These are phyloP conservation scores for Rhynchospora pubera DNA, from an alignment of 176 grass and related monocot genomes.

Conservation along the genomic window DNA sequence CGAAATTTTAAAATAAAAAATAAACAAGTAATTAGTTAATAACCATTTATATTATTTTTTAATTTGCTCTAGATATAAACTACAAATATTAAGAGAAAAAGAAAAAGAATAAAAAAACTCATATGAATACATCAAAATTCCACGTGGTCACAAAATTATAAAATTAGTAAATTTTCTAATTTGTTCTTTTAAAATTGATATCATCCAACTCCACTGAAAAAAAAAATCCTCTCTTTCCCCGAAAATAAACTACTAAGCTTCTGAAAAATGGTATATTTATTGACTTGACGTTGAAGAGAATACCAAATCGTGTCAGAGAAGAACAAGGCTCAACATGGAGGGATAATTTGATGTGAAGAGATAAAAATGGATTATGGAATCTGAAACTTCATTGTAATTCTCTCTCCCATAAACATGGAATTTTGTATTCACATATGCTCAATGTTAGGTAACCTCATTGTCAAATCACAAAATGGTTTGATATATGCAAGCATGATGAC, in stretches of 20 bases:
- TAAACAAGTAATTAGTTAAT: no score
- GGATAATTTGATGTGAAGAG: slow-evolving; percentile 20
- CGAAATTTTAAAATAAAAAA: no score
- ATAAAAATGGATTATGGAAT: slow-evolving; percentile 31
- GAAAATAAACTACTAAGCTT: slow-evolving; percentile 33
- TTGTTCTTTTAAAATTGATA: slow-evolving; percentile 19
- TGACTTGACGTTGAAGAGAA: slow-evolving; percentile 31
- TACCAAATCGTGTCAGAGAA: slow-evolving; percentile 8
- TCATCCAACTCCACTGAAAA: neutral
- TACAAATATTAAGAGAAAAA: no score
- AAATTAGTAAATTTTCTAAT: slow-evolving; percentile 23
- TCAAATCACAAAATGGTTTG: neutral
- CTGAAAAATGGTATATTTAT: slow-evolving; percentile 35
- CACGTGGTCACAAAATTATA: slow-evolving; percentile 2
- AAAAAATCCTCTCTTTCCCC: neutral
- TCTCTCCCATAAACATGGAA: slow-evolving; percentile 40
- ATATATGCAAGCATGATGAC: neutral
- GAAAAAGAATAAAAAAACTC: no score
- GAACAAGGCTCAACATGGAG: slow-evolving; percentile 13
- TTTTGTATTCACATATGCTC: neutral
- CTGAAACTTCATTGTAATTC: slow-evolving; percentile 27
- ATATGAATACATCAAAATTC: no score
- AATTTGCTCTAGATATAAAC: no score
- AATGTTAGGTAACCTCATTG: slow-evolving; percentile 7
- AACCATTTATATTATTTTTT: no score